Conservation (phyloP, 306 rosid species). For the Trifolium fragiferum region DNA sequence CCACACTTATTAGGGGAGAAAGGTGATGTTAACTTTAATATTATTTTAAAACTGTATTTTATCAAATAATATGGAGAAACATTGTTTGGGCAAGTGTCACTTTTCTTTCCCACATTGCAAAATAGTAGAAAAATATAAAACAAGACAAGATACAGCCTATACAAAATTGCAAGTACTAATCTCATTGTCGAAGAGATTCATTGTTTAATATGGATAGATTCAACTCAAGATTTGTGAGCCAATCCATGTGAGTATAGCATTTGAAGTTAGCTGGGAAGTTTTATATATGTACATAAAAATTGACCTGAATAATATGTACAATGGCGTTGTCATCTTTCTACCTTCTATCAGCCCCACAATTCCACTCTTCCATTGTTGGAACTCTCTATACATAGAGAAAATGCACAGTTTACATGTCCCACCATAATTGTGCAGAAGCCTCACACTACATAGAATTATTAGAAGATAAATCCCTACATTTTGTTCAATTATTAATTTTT, state of each 20-base stretch:
- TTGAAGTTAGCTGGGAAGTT: background rate
- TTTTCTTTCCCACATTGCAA: no score
- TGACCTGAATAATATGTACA: background rate
- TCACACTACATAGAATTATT: background rate
- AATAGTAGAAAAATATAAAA: no score
- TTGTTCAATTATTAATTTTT: constrained; percentile 17
- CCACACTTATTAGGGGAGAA: constrained; percentile 46
- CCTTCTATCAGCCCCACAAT: constrained; percentile 3
- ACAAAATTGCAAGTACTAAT: no score
- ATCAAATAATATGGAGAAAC: constrained; percentile 31
- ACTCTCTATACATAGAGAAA: constrained; percentile 4
- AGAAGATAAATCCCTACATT: background rate
- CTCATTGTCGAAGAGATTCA: no score
- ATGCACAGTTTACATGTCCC: constrained; percentile 25
- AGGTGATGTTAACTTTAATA: constrained; percentile 40
- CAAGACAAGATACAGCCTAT: no score
- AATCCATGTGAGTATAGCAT: background rate
- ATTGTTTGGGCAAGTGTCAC: constrained; percentile 3
- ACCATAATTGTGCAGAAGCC: constrained; percentile 16
- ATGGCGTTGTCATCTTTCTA: constrained; percentile 12
- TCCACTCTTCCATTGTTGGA: constrained; percentile 33
- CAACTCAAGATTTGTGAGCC: background rate
- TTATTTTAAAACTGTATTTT: constrained; percentile 34
- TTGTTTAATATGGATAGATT: no score
- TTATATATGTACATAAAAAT: background rate